phyloP scores from a whole-genome alignment of 257 asterid species.

The Nicotiana tomentosiformis region DNA sequence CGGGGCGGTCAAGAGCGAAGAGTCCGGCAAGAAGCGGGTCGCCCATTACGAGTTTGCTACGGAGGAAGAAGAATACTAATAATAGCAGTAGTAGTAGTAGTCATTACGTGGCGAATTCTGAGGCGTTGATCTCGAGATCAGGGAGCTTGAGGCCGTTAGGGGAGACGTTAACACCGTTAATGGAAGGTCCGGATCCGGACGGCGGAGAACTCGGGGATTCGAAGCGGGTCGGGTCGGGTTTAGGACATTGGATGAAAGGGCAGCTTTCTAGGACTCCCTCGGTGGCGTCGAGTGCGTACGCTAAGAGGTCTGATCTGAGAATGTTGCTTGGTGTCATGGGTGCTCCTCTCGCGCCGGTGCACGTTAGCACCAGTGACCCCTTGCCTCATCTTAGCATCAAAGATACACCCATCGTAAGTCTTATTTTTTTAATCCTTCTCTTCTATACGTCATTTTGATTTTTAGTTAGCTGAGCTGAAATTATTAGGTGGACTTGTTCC shows the following conservation, averaged over 20 bases:
- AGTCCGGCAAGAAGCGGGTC: conserved; percentile 72
- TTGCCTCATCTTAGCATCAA: conserved; percentile 90
- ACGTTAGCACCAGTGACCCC: conserved; percentile 74
- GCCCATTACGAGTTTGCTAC: conserved; percentile 55
- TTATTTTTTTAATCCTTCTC: neutral
- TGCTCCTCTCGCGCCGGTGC: conserved; percentile 91
- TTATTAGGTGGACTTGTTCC: neutral
- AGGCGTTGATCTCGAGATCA: conserved; percentile 49
- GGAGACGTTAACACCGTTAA: conserved; percentile 59
- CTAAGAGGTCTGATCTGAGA: conserved; percentile 78
- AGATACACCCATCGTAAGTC: conserved; percentile 77
- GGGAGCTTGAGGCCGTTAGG: conserved; percentile 67
- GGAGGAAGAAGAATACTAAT: conserved; percentile 42
- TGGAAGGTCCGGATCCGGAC: conserved; percentile 82
- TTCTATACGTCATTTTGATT: neutral
- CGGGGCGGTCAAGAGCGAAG: conserved; percentile 68
- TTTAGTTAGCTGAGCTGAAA: neutral
- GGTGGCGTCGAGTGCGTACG: conserved; percentile 35
- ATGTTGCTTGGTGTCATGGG: conserved; percentile 94
- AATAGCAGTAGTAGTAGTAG: conserved; percentile 10
- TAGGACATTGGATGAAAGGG: conserved; percentile 70
- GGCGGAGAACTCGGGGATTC: conserved; percentile 55
- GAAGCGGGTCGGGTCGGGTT: conserved; percentile 52
- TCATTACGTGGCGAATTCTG: conserved; percentile 16
- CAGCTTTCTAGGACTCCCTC: conserved; percentile 66